Evolutionary conservation across 352 stramenopile species (phyloP).

Genomic region (Hyaloperonospora brassicae): DNA sequence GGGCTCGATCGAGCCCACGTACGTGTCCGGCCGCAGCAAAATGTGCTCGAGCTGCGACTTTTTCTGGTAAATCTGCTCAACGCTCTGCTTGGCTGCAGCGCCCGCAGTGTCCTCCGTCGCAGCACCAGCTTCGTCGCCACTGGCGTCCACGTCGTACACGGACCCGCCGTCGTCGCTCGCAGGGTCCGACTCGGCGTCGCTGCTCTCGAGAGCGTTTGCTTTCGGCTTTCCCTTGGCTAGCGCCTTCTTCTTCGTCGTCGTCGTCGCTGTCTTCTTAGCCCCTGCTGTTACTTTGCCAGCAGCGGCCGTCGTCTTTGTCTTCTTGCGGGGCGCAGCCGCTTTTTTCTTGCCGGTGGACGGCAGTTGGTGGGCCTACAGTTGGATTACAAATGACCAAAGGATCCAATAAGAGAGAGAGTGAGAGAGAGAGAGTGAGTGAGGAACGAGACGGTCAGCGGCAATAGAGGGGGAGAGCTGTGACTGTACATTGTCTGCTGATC

Average conservation of each 20-base stretch:
- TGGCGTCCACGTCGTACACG: constrained; percentile 29
- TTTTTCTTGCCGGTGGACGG: constrained; percentile 19
- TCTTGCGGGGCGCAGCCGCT: constrained; percentile 16
- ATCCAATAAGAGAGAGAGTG: no score
- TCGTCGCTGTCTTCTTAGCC: constrained; percentile 20
- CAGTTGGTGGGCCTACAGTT: constrained; percentile 3
- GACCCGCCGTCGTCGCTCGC: constrained; percentile 13
- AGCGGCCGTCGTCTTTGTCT: constrained; percentile 26
- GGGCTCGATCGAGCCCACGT: constrained; percentile 94
- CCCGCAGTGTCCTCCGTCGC: constrained; percentile 6
- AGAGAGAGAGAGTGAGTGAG: no score
- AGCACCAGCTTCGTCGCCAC: constrained; percentile 20
- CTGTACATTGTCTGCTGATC: no score
- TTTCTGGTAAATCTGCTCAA: constrained; percentile 95
- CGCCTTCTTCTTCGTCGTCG: constrained; percentile 27
- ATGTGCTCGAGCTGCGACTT: constrained; percentile 98
- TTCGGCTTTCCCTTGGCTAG: constrained; percentile 54
- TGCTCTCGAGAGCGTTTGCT: constrained; percentile 25
- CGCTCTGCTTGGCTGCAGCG: constrained; percentile 44
- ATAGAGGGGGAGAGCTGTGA: no score
- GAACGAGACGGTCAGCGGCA: no score
- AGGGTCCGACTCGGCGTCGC: constrained; percentile 23
- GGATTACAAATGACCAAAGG: no score
- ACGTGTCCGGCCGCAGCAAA: constrained; percentile 95
- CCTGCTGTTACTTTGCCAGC: constrained; percentile 21